Evolutionary conservation across 768 basidiomycete species (phyloP).

Genomic region (Mycena sanguinolenta): DNA sequence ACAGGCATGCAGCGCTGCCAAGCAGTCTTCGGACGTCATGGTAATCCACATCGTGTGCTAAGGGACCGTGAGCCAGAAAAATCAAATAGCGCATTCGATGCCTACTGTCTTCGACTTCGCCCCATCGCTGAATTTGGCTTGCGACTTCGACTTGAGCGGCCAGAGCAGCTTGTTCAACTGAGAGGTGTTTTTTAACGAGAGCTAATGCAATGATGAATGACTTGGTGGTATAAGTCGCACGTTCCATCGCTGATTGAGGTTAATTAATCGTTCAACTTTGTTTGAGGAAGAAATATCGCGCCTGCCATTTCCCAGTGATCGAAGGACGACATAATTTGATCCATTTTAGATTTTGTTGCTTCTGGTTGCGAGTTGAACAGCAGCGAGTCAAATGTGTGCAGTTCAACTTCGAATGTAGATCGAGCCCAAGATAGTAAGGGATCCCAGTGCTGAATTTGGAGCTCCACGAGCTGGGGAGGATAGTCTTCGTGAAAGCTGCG

Average conservation of each 20-base stretch:
- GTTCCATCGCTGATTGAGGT: conserved; percentile 82
- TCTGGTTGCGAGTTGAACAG: conserved; percentile 77
- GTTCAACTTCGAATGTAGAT: conserved; percentile 73
- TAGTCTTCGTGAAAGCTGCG: conserved; percentile 85
- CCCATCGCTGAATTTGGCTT: conserved; percentile 97
- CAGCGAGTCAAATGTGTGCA: conserved; percentile 80
- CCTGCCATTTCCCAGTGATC: conserved; percentile 93
- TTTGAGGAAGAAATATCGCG: conserved; percentile 50
- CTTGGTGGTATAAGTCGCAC: conserved; percentile 90
- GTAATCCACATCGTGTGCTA: conserved; percentile 99
- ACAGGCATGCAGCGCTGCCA: conserved; percentile 80
- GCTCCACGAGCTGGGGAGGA: conserved; percentile 78
- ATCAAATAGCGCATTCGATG: conserved; percentile 35
- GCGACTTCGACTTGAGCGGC: conserved; percentile 93
- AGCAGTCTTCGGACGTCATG: conserved; percentile 92
- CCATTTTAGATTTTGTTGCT: conserved; percentile 74
- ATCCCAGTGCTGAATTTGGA: conserved; percentile 90
- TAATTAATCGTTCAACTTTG: background rate
- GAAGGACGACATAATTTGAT: conserved; percentile 68
- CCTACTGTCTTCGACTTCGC: conserved; percentile 99
- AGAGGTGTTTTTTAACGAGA: conserved; percentile 80
- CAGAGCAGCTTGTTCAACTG: conserved; percentile 86
- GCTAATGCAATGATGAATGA: conserved; percentile 92
- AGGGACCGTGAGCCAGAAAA: conserved; percentile 31
- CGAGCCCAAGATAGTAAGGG: conserved; percentile 88